Conservation (phyloP, 257 asterid species). For the Apocynum venetum region DNA sequence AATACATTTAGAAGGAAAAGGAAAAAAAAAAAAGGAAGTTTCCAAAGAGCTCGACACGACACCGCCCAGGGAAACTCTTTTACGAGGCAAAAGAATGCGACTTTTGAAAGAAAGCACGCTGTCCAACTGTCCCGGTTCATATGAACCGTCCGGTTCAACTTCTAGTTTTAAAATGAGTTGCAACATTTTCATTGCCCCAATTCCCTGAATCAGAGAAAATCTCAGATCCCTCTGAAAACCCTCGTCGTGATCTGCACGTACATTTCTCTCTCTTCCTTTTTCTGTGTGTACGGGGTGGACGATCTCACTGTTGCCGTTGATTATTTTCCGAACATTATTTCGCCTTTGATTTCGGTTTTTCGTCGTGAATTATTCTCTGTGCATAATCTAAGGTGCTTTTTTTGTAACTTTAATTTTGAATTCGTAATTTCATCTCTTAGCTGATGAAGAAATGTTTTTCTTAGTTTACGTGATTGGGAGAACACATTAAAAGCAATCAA, state of each 20-base stretch:
- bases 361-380: not conserved
- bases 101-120: not conserved
- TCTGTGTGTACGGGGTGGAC: not conserved
- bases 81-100: conserved; percentile 6
- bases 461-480: not conserved
- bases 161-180: not conserved
- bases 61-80: not conserved
- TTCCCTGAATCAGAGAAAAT: conserved; percentile 10
- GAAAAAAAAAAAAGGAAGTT: not conserved
- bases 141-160: conserved; percentile 1
- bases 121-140: not conserved
- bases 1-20: too few relatives aligned
- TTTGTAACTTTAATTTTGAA: not conserved
- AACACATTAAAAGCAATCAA: too few relatives aligned
- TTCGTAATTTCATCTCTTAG: conserved; percentile 1
- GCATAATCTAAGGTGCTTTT: conserved; percentile 2
- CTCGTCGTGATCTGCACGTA: conserved; percentile 21
- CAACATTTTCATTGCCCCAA: not conserved
- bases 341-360: not conserved
- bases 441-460: not conserved
- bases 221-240: conserved; percentile 15
- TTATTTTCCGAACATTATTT: not conserved
- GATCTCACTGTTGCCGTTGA: not conserved
- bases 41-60: not conserved
- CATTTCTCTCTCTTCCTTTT: not conserved